Evolutionary conservation across 352 stramenopile genomes (phyloP).

Genomic region (Globisporangium orthogonon): DNA sequence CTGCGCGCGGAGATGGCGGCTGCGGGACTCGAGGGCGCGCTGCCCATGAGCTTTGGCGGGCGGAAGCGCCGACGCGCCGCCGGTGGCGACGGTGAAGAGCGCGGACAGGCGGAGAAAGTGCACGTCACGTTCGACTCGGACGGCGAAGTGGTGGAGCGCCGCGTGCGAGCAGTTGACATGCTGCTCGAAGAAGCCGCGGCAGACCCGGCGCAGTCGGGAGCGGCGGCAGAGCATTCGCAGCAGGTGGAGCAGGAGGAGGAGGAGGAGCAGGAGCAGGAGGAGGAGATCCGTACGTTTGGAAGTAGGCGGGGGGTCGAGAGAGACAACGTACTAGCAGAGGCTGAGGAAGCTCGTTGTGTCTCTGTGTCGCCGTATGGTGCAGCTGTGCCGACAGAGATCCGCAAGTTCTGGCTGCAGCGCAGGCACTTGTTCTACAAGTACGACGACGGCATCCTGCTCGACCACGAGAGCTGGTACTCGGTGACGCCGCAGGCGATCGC

Average conservation of each 20-base stretch:
- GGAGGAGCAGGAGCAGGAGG: not conserved
- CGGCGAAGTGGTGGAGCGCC: slow-evolving; percentile 38
- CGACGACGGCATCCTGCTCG: slow-evolving; percentile 88
- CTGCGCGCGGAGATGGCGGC: slow-evolving; percentile 53
- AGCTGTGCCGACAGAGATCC: slow-evolving; percentile 21
- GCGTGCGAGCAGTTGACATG: slow-evolving; percentile 35
- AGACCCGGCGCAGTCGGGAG: too few species aligned
- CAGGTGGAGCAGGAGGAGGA: too few species aligned
- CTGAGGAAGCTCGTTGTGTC: not conserved
- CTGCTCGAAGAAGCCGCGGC: not conserved
- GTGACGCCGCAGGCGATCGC: slow-evolving; percentile 90
- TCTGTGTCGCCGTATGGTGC: slow-evolving; percentile 17
- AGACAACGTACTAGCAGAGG: too few species aligned
- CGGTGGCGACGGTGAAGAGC: not conserved
- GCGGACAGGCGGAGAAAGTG: slow-evolving; percentile 32
- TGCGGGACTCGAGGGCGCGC: slow-evolving; percentile 38
- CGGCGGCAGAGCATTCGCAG: too few species aligned
- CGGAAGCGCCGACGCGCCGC: slow-evolving; percentile 5
- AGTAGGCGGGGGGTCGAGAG: too few species aligned
- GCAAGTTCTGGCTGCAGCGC: slow-evolving; percentile 90
- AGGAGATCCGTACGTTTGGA: not conserved
- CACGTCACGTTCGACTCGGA: slow-evolving; percentile 65
- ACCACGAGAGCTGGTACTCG: slow-evolving; percentile 92
- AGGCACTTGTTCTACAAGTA: slow-evolving; percentile 87
- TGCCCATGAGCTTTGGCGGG: slow-evolving; percentile 57